phyloP scores from a whole-genome alignment of 2,329 filamentous ascomycete species.

The Graphilbum sp. region DNA sequence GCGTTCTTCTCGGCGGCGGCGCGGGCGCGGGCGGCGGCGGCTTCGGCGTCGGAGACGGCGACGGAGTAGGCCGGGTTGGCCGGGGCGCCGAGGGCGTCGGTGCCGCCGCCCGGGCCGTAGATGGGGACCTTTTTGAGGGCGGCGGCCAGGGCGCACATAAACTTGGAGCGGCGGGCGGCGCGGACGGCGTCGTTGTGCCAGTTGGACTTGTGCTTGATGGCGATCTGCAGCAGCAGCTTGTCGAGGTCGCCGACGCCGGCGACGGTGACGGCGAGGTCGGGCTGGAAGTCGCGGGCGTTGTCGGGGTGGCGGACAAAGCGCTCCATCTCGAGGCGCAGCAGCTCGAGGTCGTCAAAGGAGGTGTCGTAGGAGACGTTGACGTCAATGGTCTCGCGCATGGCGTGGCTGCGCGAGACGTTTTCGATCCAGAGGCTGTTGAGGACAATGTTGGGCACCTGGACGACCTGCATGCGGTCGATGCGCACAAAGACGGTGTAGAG shows the following conservation, averaged over 20 bases:
- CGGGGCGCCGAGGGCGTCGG: constrained; percentile 42
- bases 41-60: constrained; percentile 51
- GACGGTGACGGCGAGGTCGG: constrained; percentile 65
- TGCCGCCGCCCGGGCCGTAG: constrained; percentile 59
- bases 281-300: constrained; percentile 81
- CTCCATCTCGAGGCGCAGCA: constrained; percentile 71
- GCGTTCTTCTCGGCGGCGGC: constrained; percentile 44
- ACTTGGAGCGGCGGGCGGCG: constrained; percentile 72
- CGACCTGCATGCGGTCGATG: constrained; percentile 63
- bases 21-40: constrained; percentile 44
- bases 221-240: constrained; percentile 68
- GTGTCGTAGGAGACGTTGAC: constrained; percentile 77
- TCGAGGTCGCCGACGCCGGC: constrained; percentile 69
- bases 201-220: constrained; percentile 84
- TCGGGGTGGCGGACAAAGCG: constrained; percentile 68
- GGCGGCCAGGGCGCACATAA: constrained; percentile 83
- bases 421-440: constrained; percentile 91
- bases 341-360: constrained; percentile 73
- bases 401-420: constrained; percentile 78
- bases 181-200: constrained; percentile 79
- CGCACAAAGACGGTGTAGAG: constrained; percentile 85
- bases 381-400: constrained; percentile 75
- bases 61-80: constrained; percentile 74
- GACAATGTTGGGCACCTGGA: constrained; percentile 77
- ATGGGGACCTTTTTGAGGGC: constrained; percentile 82